Evolutionary conservation across 148 eudicot genomes (phyloP).

Genomic region (Rhododendron williamsianum): DNA sequence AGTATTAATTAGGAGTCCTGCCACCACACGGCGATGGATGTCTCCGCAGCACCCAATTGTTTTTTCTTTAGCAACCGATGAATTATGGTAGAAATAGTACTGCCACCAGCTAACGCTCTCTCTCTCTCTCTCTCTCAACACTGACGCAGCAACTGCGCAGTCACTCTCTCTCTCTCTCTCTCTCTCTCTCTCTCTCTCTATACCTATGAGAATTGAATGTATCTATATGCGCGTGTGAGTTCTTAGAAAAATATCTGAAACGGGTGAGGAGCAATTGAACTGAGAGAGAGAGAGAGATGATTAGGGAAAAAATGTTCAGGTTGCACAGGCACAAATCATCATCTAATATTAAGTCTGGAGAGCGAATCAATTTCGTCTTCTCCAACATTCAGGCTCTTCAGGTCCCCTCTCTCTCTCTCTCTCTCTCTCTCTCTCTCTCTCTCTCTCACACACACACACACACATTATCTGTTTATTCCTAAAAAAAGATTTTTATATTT

Average conservation of each 20-base stretch:
- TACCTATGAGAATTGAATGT: not conserved
- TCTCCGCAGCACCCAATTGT: not conserved
- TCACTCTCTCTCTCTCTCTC: not conserved
- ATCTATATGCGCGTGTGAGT: not conserved
- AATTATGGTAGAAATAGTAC: not conserved
- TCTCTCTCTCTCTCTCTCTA: not conserved
- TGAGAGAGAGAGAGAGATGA: not conserved
- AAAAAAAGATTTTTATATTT: no score
- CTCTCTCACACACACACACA: not conserved
- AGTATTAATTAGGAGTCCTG: not conserved
- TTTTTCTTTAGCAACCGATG: not conserved
- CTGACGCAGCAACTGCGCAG: not conserved
- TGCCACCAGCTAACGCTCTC: not conserved
- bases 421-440: not conserved
- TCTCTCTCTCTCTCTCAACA: slow-evolving; percentile 3
- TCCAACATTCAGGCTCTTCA: slow-evolving; percentile 66
- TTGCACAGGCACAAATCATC: slow-evolving; percentile 42
- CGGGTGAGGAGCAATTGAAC: not conserved
- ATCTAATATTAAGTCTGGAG: slow-evolving; percentile 19
- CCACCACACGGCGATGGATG: not conserved
- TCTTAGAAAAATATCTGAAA: not conserved
- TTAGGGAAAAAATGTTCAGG: slow-evolving; percentile 51
- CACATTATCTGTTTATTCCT: not conserved
- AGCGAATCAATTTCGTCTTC: slow-evolving; percentile 59
- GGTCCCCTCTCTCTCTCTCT: slow-evolving; percentile 24